Evolutionary conservation across 78 protist genomes (phyloP).

Genomic region (Guillardia theta): DNA sequence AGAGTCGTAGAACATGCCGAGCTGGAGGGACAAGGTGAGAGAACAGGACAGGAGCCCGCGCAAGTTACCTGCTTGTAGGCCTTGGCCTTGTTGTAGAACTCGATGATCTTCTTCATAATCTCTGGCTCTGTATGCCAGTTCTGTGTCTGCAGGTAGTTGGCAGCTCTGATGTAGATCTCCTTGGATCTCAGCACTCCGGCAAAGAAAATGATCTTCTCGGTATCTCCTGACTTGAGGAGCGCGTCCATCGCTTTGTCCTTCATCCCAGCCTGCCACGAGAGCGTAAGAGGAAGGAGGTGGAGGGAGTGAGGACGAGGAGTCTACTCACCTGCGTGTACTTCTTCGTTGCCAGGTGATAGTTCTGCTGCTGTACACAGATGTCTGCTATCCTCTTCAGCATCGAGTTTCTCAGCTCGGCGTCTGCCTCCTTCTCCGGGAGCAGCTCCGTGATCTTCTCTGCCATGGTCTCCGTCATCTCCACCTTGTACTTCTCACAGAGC

Average conservation of each 20-base stretch:
- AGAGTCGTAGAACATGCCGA: slow-evolving; percentile 76
- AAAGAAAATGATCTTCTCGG: slow-evolving; percentile 73
- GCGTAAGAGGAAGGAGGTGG: background rate
- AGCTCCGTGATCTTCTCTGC: slow-evolving; percentile 60
- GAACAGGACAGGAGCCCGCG: background rate
- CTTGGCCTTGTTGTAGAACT: slow-evolving; percentile 70
- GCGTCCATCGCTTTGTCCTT: slow-evolving; percentile 69
- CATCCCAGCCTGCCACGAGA: slow-evolving; percentile 58
- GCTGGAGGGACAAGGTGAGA: slow-evolving; percentile 57
- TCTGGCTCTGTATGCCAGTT: slow-evolving; percentile 75
- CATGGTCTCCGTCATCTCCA: slow-evolving; percentile 62
- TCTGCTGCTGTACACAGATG: slow-evolving; percentile 50
- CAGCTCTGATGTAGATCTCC: slow-evolving; percentile 78
- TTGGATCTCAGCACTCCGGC: slow-evolving; percentile 63
- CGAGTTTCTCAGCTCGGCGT: background rate
- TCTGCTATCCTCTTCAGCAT: slow-evolving; percentile 7
- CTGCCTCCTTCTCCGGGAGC: slow-evolving; percentile 31
- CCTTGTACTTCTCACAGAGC: slow-evolving; percentile 48
- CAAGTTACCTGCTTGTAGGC: background rate
- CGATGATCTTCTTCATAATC: slow-evolving; percentile 64
- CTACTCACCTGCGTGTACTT: slow-evolving; percentile 59
- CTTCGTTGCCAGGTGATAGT: slow-evolving; percentile 68
- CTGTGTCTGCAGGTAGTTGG: slow-evolving; percentile 70
- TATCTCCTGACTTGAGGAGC: slow-evolving; percentile 78
- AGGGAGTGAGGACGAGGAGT: no score